These are phyloP conservation scores for Eutrema heterophyllum DNA, from an alignment of 345 rosid genomes.

Conservation along the genomic window DNA sequence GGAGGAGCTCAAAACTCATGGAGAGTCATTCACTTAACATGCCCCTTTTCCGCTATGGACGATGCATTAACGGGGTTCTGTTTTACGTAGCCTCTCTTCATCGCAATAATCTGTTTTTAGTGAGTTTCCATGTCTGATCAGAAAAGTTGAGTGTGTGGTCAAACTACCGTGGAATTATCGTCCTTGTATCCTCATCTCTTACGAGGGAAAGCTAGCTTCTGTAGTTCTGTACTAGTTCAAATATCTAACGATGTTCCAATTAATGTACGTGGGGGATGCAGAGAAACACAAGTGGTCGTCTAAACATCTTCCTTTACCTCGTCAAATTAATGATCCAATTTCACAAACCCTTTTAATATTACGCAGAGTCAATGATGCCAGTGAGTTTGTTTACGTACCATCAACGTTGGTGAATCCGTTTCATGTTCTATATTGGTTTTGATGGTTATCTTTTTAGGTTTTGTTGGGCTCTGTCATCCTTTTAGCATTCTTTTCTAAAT, in stretches of 20 bases:
- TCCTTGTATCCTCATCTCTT: not conserved
- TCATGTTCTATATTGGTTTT: not conserved
- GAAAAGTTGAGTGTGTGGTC: not conserved
- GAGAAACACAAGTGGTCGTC: not conserved
- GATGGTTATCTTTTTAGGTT: no score
- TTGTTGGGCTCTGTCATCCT: not conserved
- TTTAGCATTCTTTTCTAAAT: not conserved
- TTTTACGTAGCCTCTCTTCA: not conserved
- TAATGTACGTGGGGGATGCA: no score
- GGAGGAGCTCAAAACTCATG: not conserved
- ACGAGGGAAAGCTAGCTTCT: not conserved
- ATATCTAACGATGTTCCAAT: no score
- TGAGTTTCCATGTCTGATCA: not conserved
- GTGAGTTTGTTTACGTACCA: not conserved
- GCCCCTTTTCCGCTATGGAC: not conserved
- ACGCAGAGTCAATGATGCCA: not conserved
- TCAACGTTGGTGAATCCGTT: not conserved
- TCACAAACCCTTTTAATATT: not conserved
- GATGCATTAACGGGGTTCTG: not conserved
- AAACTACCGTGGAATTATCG: not conserved
- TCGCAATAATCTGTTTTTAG: not conserved
- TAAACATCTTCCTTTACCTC: not conserved
- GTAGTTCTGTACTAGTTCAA: no score
- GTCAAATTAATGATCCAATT: not conserved
- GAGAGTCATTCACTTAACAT: not conserved